Evolutionary conservation across 1,139 yeast species (phyloP).

Genomic region (Chernovozyma aurita): DNA sequence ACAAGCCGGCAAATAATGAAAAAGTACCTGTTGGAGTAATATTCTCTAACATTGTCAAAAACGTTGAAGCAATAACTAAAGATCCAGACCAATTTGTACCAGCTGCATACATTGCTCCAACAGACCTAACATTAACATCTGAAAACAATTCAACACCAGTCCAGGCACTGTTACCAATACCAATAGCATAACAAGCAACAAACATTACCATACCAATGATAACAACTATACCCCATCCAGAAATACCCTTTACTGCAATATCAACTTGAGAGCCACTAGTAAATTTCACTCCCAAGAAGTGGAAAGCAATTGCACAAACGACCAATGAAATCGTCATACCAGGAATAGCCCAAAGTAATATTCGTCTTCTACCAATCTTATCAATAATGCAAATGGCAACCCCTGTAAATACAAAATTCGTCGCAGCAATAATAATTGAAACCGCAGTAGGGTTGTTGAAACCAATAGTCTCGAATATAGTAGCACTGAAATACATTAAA

Average conservation of each 20-base stretch:
- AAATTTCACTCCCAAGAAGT: conserved; percentile 63
- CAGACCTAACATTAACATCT: conserved; percentile 69
- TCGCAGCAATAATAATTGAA: conserved; percentile 88
- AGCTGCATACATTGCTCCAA: conserved; percentile 90
- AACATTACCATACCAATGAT: conserved; percentile 54
- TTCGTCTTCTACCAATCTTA: conserved; percentile 76
- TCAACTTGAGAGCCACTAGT: conserved; percentile 42
- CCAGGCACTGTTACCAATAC: conserved; percentile 98
- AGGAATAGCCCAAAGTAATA: conserved; percentile 70
- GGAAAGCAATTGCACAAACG: conserved; percentile 84
- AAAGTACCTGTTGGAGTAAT: conserved; percentile 96
- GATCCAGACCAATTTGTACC: conserved; percentile 97
- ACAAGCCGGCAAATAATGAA: conserved; percentile 80
- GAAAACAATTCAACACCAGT: conserved; percentile 94
- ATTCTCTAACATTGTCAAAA: conserved; percentile 86
- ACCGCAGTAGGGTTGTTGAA: conserved; percentile 85
- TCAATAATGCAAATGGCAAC: conserved; percentile 84
- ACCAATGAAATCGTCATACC: conserved; percentile 76
- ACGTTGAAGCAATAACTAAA: conserved; percentile 82
- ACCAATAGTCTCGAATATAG: conserved; percentile 86
- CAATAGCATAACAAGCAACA: conserved; percentile 88
- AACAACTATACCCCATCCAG: conserved; percentile 84
- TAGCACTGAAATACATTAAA: conserved; percentile 87
- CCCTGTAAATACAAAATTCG: conserved; percentile 81
- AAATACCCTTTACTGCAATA: conserved; percentile 42